Base-by-base conservation (phyloP, 129 eudicot species). In the Oenanthe sinensis region DNA sequence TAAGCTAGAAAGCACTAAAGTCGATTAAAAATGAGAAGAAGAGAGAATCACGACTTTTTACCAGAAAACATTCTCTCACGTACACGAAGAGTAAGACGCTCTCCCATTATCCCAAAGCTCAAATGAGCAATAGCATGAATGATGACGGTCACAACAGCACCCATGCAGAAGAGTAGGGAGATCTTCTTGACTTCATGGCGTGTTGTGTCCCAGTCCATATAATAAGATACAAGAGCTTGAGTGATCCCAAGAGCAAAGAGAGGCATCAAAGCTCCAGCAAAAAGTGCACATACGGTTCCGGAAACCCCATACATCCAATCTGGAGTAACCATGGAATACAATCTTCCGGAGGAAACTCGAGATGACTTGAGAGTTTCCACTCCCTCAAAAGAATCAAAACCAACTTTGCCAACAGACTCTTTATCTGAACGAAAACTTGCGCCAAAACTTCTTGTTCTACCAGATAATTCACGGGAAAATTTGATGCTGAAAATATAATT, bases 171-270 rank as follows among this genome's bases (percentile, higher is more conserved):
- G 47, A 96, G 90, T 77, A 89, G 71, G 1, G 97, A 88, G 47
- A 96, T 96, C 88, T 96, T 96, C 82, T 70, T 87, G 73, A 96
- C 90, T 82, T 96, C 97, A 55, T 77, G 89, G 28, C 85, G 86
- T 12, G 99, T 96, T 22, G 96, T 89, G 55, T 90, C 97, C 99
- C 99, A 96, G 47, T 89, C 99, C 97, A 92, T 92, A 86, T 96
- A 96, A 85, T 88, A 96, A 80, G 99, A 88, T 33, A 96, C 97
- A 47, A 96, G 97, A 77, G 99, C 99, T 80, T 96, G 97, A 78
- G 97, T 90, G 62, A 96, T 93, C 42, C 99, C 99, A 37, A 96
- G 97, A 58, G 99, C 99, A 75, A 96, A 96, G 39, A 96, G 97
- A 71, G 99, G 99, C 97, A 96, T 90, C 77, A 85, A 88, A 22